phyloP scores from a whole-genome alignment of 2,329 filamentous ascomycete genomes.

The Ascochyta fabae region DNA sequence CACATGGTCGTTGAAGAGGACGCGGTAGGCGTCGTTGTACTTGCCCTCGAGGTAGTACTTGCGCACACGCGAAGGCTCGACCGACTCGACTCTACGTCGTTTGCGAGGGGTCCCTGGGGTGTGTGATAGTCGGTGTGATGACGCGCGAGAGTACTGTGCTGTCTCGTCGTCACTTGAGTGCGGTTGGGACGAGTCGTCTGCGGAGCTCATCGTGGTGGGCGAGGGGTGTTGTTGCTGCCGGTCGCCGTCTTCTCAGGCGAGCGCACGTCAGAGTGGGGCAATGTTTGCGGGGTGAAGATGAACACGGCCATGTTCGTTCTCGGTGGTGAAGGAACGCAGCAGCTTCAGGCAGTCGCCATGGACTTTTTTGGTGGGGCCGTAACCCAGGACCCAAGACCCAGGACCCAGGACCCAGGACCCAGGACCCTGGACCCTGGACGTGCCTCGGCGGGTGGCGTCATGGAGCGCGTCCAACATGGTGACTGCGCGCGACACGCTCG shows the following conservation, averaged over 20 bases:
- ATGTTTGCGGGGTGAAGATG: background rate
- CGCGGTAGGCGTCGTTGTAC: slow-evolving; percentile 55
- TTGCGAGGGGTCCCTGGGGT: slow-evolving; percentile 32
- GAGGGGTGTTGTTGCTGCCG: no score
- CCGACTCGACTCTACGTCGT: slow-evolving; percentile 31
- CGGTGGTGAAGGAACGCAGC: slow-evolving; percentile 9
- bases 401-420: background rate
- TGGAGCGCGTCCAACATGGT: slow-evolving; percentile 7
- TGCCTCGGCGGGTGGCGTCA: slow-evolving; percentile 16
- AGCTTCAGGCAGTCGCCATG: background rate
- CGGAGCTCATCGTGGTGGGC: slow-evolving; percentile 24
- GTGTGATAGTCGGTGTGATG: slow-evolving; percentile 20
- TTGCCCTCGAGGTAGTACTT: slow-evolving; percentile 44
- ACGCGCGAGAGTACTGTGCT: background rate
- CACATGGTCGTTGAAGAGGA: slow-evolving; percentile 44
- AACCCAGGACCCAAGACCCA: no score
- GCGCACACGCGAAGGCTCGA: slow-evolving; percentile 20
- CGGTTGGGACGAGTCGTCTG: slow-evolving; percentile 9
- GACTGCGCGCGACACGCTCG: slow-evolving; percentile 21
- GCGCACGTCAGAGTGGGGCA: background rate
- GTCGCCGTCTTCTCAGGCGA: background rate
- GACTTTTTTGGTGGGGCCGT: slow-evolving; percentile 15
- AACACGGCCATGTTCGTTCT: slow-evolving; percentile 17
- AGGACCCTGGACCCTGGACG: background rate
- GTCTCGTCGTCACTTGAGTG: slow-evolving; percentile 6